Percentiles rank a stretch among this genome's conserved stretches.
These are phyloP conservation scores for Rhodotorula sp. DNA, from an alignment of 1,284 basidiomycete species.

Conservation along the genomic window DNA sequence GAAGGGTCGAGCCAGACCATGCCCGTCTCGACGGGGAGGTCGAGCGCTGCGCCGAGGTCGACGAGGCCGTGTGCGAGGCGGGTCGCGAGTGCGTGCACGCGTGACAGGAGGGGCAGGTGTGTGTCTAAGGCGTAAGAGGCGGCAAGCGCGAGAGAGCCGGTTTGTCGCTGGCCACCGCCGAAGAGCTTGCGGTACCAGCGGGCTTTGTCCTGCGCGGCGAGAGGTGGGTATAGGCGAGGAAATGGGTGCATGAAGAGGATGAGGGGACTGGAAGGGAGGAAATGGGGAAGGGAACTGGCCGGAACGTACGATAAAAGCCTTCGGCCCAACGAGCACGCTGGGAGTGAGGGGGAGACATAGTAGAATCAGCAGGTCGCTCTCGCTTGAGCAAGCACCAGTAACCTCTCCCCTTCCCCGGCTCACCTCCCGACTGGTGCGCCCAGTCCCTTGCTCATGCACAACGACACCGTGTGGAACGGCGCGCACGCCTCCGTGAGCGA, in stretches of 20 bases:
- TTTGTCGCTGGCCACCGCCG: constrained; percentile 89
- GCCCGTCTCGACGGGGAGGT: constrained; percentile 73
- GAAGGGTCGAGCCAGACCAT: constrained; percentile 81
- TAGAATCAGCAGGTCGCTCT: too few species aligned
- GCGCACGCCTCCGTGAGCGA: constrained; percentile 74
- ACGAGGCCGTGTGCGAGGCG: constrained; percentile 70
- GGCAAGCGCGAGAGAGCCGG: constrained; percentile 74
- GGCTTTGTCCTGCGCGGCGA: not conserved
- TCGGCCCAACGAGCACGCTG: constrained; percentile 75
- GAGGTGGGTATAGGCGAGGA: too few species aligned
- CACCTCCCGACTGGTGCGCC: constrained; percentile 78
- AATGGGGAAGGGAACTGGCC: not conserved
- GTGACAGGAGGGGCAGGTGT: constrained; percentile 73
- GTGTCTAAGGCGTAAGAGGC: constrained; percentile 82
- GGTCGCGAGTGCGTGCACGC: constrained; percentile 73
- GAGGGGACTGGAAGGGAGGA: too few species aligned
- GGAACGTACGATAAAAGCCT: constrained; percentile 67
- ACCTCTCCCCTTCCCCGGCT: too few species aligned
- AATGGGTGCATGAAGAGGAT: too few species aligned
- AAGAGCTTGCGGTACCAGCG: constrained; percentile 79
- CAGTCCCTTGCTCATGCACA: constrained; percentile 97
- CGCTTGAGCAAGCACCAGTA: not conserved
- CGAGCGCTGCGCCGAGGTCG: constrained; percentile 71
- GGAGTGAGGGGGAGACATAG: too few species aligned
- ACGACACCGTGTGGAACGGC: constrained; percentile 86